A percentile compares a stretch with the other conserved stretches of the same genome.
Evolutionary conservation across 2,329 filamentous ascomycete species (phyloP).

Genomic region (Nemania diffusa): DNA sequence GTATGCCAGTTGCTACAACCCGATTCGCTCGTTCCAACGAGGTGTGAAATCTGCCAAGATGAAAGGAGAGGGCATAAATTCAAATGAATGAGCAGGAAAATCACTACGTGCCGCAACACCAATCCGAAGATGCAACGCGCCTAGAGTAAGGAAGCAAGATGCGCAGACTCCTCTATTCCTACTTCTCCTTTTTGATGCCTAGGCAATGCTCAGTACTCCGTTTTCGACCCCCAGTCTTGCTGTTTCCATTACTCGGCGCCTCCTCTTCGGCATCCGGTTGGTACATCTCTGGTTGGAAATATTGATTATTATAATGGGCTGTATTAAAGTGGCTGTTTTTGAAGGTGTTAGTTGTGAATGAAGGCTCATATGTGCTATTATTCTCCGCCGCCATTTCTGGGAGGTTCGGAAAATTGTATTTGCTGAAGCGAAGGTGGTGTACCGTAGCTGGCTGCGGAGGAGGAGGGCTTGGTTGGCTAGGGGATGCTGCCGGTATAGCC

Average conservation of each 20-base stretch:
- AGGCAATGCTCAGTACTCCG: constrained; percentile 48
- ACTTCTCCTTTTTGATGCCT: constrained; percentile 48
- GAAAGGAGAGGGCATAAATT: constrained; percentile 21
- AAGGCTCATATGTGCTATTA: constrained; percentile 55
- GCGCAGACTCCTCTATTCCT: constrained; percentile 44
- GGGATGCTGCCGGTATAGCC: constrained; percentile 39
- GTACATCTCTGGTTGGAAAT: constrained; percentile 68
- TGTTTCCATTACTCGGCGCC: constrained; percentile 37
- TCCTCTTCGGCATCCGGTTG: constrained; percentile 54
- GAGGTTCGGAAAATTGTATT: constrained; percentile 59
- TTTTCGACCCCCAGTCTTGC: constrained; percentile 45
- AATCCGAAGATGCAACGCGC: constrained; percentile 38
- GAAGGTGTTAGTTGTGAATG: constrained; percentile 67
- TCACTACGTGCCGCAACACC: constrained; percentile 35
- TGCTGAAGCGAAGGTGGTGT: constrained; percentile 63
- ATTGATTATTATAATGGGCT: constrained; percentile 73
- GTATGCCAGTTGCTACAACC: constrained; percentile 11
- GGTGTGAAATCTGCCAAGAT: constrained; percentile 14
- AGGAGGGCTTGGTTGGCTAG: constrained; percentile 49
- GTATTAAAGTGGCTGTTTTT: constrained; percentile 74
- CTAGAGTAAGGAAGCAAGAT: constrained; percentile 39
- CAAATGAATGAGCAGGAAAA: constrained; percentile 10
- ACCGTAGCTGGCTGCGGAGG: constrained; percentile 44
- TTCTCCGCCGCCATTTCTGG: constrained; percentile 53
- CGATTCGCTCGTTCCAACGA: constrained; percentile 23